A percentile compares a stretch with the other conserved stretches of the same genome.
These are phyloP conservation scores for Porodaedalea pini DNA, from an alignment of 1,284 basidiomycete genomes.

Conservation along the genomic window DNA sequence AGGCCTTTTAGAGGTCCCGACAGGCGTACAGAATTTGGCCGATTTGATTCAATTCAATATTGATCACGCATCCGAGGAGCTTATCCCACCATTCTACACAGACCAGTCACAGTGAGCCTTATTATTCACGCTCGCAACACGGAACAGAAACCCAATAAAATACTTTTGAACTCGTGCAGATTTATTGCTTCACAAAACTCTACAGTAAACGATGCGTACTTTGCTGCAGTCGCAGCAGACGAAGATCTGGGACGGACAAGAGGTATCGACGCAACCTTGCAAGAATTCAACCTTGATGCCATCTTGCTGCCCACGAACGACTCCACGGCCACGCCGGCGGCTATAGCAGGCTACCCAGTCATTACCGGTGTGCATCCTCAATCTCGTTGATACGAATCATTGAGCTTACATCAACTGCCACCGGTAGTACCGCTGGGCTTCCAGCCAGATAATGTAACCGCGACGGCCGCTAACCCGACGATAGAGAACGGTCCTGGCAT, in stretches of 20 bases:
- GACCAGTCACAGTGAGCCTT: constrained; percentile 41
- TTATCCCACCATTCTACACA: constrained; percentile 37
- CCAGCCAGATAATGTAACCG: constrained; percentile 33
- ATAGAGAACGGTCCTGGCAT: constrained; percentile 37
- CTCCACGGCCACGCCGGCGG: constrained; percentile 30
- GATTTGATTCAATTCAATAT: constrained; percentile 43
- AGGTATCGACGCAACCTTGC: constrained; percentile 45
- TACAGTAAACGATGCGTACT: constrained; percentile 36
- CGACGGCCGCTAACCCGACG: constrained; percentile 33
- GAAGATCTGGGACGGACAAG: constrained; percentile 36
- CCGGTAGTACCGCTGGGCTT: constrained; percentile 51
- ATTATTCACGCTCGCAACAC: no score
- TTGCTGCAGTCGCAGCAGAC: constrained; percentile 35
- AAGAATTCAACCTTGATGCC: constrained; percentile 41
- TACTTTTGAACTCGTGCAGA: no score
- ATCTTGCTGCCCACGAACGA: constrained; percentile 39
- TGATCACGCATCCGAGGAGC: constrained; percentile 39
- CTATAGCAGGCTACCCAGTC: constrained; percentile 42
- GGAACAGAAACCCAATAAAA: no score
- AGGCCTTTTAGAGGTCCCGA: constrained; percentile 34
- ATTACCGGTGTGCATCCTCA: constrained; percentile 31
- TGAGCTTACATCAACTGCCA: no score
- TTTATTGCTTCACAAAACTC: constrained; percentile 38
- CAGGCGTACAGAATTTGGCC: constrained; percentile 35
- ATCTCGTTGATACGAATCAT: constrained; percentile 10